A percentile compares a stretch with the other conserved stretches of the same genome.
phyloP scores from a whole-genome alignment of 2,329 filamentous ascomycete genomes.

The Thermoascus crustaceus region DNA sequence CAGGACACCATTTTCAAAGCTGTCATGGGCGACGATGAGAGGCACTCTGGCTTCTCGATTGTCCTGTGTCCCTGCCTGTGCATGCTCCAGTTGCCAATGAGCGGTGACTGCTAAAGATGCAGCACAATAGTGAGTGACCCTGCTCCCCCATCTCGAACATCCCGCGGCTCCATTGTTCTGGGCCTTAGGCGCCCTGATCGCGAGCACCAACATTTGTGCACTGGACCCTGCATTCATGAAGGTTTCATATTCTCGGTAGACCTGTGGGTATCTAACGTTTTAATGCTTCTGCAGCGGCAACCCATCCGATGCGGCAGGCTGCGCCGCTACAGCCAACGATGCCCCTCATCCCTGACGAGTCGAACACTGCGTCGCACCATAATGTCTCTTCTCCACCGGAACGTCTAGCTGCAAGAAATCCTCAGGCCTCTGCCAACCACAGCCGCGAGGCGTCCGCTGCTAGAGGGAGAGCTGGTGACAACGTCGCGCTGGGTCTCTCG shows the following conservation, averaged over 20 bases:
- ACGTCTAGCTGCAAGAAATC: slow-evolving; percentile 28
- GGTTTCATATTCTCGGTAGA: not conserved
- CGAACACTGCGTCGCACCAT: slow-evolving; percentile 29
- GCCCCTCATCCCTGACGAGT: slow-evolving; percentile 35
- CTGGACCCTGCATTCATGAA: not conserved
- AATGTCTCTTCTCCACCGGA: slow-evolving; percentile 30
- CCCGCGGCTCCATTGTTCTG: not conserved
- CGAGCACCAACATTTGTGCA: too few relatives aligned
- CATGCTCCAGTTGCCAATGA: not conserved
- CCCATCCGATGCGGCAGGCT: slow-evolving; percentile 30
- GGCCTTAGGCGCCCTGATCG: too few relatives aligned
- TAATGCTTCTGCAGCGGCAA: slow-evolving; percentile 22
- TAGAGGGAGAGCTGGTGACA: slow-evolving; percentile 34
- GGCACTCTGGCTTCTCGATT: not conserved
- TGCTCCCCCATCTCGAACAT: not conserved
- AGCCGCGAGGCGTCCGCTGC: slow-evolving; percentile 37
- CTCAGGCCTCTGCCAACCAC: slow-evolving; percentile 31
- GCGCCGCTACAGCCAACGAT: slow-evolving; percentile 31
- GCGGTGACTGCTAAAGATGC: slow-evolving; percentile 8
- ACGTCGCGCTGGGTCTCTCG: slow-evolving; percentile 25
- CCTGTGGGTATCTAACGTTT: slow-evolving; percentile 1
- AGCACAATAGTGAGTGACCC: slow-evolving; percentile 8
- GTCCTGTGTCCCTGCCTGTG: not conserved
- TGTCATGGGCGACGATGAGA: slow-evolving; percentile 1
- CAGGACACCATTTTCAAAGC: not conserved